Evolutionary conservation across 305 asterid genomes (phyloP), one percentile per base, ranked within the genome.

Genomic region (Rubia occidens): DNA sequence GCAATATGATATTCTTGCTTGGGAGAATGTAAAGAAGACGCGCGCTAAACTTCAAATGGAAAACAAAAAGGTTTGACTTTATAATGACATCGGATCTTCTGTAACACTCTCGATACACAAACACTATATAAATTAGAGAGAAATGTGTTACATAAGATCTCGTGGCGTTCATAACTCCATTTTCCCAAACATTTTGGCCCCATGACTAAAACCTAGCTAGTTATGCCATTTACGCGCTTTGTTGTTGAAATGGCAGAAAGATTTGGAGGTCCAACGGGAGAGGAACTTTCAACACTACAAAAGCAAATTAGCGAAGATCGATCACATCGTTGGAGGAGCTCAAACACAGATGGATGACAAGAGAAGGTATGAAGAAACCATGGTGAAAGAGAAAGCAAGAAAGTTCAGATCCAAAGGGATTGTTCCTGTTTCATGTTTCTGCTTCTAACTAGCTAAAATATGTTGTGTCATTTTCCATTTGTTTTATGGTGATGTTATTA

Each of bases 11-110:
- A 78, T 84, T 70, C 72, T 67, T 75, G 82, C 84, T 68, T 89
- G 96, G 95, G 92, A 83, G 74, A 80, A 83, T 11, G 84, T 84
- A 73, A 83, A 78, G 83, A 89, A 83, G 70, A n/a, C 73, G 68
- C 77, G 68, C 71, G 84, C 73, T 24, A 89, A 81, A 66, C 84
- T 71, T 10, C 71, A 73, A 68, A 75, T 82, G 75, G 90, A 85
- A 70, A 87, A 82, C 76, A 82, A 78, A 68, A 85, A 85, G 95
- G 96, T 89, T 44, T 26, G 68, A 20, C 32, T 76, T 17, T n/a
- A 53, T 17, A 3, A 5, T 53, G 26, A 8, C 21, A 15, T 17
- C 21, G 58, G 58, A 17, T 51, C 56, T 49, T 49, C 21, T 49
- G 56, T 15, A 14, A 49, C 56, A 15, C 55, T 14, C 55, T 49